phyloP scores from a whole-genome alignment of 1,284 basidiomycete species.

The Limonomyces culmigenus region DNA sequence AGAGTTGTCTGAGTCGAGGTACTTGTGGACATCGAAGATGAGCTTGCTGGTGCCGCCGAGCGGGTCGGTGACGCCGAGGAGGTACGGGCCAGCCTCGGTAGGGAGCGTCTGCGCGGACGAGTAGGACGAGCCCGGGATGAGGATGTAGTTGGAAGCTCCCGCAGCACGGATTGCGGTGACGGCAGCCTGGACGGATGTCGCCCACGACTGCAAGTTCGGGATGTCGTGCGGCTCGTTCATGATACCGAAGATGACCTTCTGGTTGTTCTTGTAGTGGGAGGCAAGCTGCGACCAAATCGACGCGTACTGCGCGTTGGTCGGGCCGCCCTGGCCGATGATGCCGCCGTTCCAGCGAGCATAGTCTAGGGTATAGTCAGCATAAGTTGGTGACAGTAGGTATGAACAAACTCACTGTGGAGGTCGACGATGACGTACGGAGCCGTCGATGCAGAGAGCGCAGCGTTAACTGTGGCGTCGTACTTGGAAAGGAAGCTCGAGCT shows the following conservation, averaged over 20 bases:
- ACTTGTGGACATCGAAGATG: slow-evolving; percentile 47
- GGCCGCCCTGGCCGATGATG: slow-evolving; percentile 36
- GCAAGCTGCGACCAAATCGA: slow-evolving; percentile 37
- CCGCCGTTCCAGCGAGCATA: slow-evolving; percentile 32
- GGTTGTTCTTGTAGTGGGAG: slow-evolving; percentile 27
- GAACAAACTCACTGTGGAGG: slow-evolving; percentile 15
- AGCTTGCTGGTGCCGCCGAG: slow-evolving; percentile 28
- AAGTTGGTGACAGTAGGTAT: no score
- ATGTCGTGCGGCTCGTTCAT: slow-evolving; percentile 49
- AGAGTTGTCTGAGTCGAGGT: slow-evolving; percentile 28
- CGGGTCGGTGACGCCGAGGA: slow-evolving; percentile 38
- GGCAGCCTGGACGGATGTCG: slow-evolving; percentile 24
- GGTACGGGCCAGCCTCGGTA: slow-evolving; percentile 29
- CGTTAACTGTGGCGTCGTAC: slow-evolving; percentile 31
- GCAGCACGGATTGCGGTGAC: slow-evolving; percentile 32
- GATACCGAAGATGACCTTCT: slow-evolving; percentile 26
- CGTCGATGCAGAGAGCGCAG: slow-evolving; percentile 23
- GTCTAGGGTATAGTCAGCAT: slow-evolving; percentile 13
- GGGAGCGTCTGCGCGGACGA: slow-evolving; percentile 29
- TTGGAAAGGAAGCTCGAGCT: slow-evolving; percentile 25
- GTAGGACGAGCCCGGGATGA: slow-evolving; percentile 26
- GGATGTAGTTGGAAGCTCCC: slow-evolving; percentile 27
- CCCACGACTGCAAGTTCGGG: slow-evolving; percentile 29
- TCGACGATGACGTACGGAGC: slow-evolving; percentile 36
- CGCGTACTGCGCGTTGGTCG: slow-evolving; percentile 31